Percentiles rank a stretch among this genome's conserved stretches.
Evolutionary conservation across 768 basidiomycete species (phyloP).

Genomic region (Hortiboletus campestris): DNA sequence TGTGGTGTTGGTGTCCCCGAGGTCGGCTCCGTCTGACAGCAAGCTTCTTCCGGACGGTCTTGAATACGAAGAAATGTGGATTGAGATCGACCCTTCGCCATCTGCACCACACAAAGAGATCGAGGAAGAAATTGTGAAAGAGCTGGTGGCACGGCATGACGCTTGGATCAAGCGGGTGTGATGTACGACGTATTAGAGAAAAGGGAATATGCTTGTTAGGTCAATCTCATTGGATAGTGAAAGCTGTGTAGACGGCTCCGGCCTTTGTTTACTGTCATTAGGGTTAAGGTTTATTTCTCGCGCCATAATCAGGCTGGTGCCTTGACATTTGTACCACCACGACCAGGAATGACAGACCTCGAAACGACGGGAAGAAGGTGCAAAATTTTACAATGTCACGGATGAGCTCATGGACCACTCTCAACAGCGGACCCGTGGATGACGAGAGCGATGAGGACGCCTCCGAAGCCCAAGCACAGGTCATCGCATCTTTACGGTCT

Average conservation of each 20-base stretch:
- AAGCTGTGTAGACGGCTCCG: too few species aligned
- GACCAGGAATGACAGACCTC: conserved; percentile 11
- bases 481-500: conserved; percentile 74
- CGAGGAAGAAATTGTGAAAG: conserved; percentile 84
- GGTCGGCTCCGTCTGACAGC: conserved; percentile 14
- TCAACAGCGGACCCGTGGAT: neutral
- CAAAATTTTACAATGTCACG: neutral
- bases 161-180: conserved; percentile 51
- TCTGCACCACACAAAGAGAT: conserved; percentile 65
- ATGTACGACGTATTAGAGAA: neutral
- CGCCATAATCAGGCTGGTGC: neutral
- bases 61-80: conserved; percentile 59
- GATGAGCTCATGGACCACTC: conserved; percentile 3
- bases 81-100: conserved; percentile 52
- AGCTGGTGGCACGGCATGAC: conserved; percentile 71
- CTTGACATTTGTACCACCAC: neutral
- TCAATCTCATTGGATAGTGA: too few species aligned
- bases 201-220: neutral
- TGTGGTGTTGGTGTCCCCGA: conserved; percentile 84
- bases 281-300: conserved; percentile 18
- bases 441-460: conserved; percentile 30
- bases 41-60: conserved; percentile 17
- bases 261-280: neutral
- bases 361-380: conserved; percentile 15
- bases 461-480: conserved; percentile 74